Percentiles rank a stretch among this genome's conserved stretches.
These are phyloP conservation scores for Prototheca stagnorum DNA, from an alignment of 163 green algal species.

Conservation along the genomic window DNA sequence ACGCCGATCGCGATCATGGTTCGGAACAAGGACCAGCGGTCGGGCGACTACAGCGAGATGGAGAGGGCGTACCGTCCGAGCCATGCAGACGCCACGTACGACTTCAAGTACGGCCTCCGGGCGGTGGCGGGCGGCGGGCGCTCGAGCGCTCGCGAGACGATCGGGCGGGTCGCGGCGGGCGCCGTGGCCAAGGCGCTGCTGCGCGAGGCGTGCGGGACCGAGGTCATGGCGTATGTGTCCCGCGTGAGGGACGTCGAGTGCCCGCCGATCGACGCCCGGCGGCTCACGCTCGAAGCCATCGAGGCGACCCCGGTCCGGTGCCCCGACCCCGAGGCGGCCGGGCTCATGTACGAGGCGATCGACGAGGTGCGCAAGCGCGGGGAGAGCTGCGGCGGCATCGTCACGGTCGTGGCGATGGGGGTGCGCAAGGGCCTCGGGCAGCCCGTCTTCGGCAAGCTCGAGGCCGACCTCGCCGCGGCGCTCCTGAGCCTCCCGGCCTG, in stretches of 20 bases:
- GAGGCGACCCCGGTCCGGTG: slow-evolving; percentile 95
- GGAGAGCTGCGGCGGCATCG: slow-evolving; percentile 87
- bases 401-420: slow-evolving; percentile 83
- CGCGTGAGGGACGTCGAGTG: slow-evolving; percentile 65
- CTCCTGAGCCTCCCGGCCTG: slow-evolving; percentile 82
- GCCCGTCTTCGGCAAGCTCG: slow-evolving; percentile 97
- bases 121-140: slow-evolving; percentile 85
- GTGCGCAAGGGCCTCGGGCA: slow-evolving; percentile 72
- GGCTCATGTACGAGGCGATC: slow-evolving; percentile 89
- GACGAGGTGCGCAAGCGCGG: slow-evolving; percentile 78
- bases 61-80: slow-evolving; percentile 81
- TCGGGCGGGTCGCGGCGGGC: slow-evolving; percentile 87
- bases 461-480: slow-evolving; percentile 92
- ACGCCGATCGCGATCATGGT: slow-evolving; percentile 89
- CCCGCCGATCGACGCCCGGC: slow-evolving; percentile 49
- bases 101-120: slow-evolving; percentile 98
- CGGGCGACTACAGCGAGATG: slow-evolving; percentile 92
- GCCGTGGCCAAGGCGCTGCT: slow-evolving; percentile 98
- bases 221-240: slow-evolving; percentile 85
- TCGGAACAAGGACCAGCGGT: slow-evolving; percentile 92
- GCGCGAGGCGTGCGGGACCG: slow-evolving; percentile 31
- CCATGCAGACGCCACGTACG: slow-evolving; percentile 97
- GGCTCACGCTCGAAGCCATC: slow-evolving; percentile 77
- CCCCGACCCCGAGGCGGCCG: slow-evolving; percentile 66
- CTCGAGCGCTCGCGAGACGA: slow-evolving; percentile 89